Conservation (phyloP, 345 rosid genomes). For the Pseudoturritis turrita region DNA sequence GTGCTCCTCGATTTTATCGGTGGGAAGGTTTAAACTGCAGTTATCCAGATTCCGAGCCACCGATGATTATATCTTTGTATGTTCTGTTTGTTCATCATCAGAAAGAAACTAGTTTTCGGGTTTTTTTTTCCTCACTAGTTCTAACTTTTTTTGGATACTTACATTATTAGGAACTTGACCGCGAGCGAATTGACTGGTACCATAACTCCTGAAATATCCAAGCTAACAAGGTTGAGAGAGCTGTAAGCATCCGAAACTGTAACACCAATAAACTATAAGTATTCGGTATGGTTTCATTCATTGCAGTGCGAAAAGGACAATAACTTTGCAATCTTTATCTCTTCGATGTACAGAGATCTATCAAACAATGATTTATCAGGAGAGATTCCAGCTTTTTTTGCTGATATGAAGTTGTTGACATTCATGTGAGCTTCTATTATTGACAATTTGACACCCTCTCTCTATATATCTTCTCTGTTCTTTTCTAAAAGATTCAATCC, state of each 20-base stretch:
- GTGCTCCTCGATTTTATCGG: constrained; percentile 9
- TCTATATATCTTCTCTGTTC: neutral
- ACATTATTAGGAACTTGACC: constrained; percentile 21
- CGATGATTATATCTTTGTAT: constrained; percentile 39
- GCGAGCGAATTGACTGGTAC: constrained; percentile 27
- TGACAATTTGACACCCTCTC: neutral
- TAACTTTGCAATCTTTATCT: neutral
- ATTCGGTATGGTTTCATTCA: neutral
- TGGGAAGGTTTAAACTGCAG: constrained; percentile 40
- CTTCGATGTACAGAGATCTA: constrained; percentile 37
- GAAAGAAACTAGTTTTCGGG: neutral
- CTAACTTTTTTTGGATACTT: neutral
- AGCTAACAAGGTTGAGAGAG: constrained; percentile 20
- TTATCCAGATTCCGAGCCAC: neutral
- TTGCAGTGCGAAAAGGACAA: neutral
- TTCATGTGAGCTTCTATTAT: constrained; percentile 33
- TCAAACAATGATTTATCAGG: constrained; percentile 41
- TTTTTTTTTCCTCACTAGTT: neutral
- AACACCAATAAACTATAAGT: neutral
- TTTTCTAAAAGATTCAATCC: neutral
- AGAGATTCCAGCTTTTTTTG: constrained; percentile 33
- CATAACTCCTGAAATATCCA: constrained; percentile 21
- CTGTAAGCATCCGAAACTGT: constrained; percentile 29
- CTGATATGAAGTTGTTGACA: constrained; percentile 30
- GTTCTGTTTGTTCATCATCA: neutral